These are phyloP conservation scores for Leersia perrieri DNA, from an alignment of 176 grass and related monocot genomes.

Conservation along the genomic window DNA sequence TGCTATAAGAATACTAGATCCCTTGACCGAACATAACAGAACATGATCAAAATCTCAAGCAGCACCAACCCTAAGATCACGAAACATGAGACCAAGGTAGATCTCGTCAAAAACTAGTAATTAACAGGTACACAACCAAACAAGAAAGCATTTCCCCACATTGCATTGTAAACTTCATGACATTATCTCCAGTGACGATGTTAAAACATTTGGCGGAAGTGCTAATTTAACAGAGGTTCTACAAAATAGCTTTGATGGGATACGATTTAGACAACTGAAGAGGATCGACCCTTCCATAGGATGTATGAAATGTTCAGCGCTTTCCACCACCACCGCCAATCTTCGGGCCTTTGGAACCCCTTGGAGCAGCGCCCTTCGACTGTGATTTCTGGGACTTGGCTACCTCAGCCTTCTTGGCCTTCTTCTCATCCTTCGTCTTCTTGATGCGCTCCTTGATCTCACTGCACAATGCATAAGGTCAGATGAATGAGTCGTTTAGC, in stretches of 20 bases:
- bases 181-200: not conserved
- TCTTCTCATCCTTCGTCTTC: constrained; percentile 59
- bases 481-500: not conserved
- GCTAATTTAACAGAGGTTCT: constrained; percentile 13
- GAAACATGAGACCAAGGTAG: not conserved
- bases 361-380: constrained; percentile 13
- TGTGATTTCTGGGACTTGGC: constrained; percentile 36
- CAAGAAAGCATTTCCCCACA: no score
- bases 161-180: not conserved
- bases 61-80: not conserved
- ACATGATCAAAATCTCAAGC: not conserved
- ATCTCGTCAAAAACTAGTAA: not conserved
- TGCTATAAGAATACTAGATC: not conserved
- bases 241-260: not conserved
- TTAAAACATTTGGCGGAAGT: not conserved
- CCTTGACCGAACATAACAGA: not conserved
- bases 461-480: constrained; percentile 6
- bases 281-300: not conserved
- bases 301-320: constrained; percentile 7
- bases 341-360: constrained; percentile 49
- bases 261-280: not conserved
- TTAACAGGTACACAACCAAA: no score
- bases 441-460: constrained; percentile 65
- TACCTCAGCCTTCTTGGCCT: constrained; percentile 52
- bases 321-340: constrained; percentile 44